Base-by-base conservation (phyloP, 441 rosid species). In the Manihot esculenta region DNA sequence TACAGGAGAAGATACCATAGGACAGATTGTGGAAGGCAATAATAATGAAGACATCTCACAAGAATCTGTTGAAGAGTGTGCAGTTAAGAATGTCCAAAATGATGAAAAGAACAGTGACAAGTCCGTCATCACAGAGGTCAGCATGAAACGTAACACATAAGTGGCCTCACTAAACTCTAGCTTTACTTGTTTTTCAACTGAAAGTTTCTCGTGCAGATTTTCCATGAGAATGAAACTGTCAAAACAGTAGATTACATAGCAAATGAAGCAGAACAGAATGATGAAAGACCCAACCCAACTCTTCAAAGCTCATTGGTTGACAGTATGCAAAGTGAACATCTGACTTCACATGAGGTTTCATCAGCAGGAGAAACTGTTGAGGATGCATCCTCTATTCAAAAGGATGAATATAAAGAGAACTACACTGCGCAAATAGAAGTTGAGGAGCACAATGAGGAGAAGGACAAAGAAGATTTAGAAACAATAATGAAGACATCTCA, bases 51-150 rank as follows among this genome's bases (percentile, higher is more conserved):
- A 45, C 73, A 35, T 66, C 54, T 54, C 67, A 65, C 76, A 26
- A 33, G 72, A 83, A 70, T 38, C 58, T 58, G 54, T 66, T n/a
- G 66, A 58, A 60, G 74, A 45, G 72, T 50, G 21, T 33, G 49
- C 24, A 3, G 10, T 49, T 26, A 33, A 78, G 55, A 51, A 72
- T 62, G 62, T 62, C 35, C 55, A 77, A 71, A 57, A 65, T 62
- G 57, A 58, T 8, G 18, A 56, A 53, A 65, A 62, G 47, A 30
- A 64, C 13, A 30, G 38, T 14, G 67, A 59, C 20, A 59, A 57
- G 9, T 33, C 69, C 9, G 24, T 59, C 20, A 30, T 59, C 42
- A 58, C 44, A 74, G 74, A 80, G 85, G 85, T 82, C 35, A 71
- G 76, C 20, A 8, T 23, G 70, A 64, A 72, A 59, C 38, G 10